Percentiles rank a stretch among this genome's conserved stretches.
Evolutionary conservation across 2,329 filamentous ascomycete species (phyloP).

Genomic region (Xylariaceae sp.): DNA sequence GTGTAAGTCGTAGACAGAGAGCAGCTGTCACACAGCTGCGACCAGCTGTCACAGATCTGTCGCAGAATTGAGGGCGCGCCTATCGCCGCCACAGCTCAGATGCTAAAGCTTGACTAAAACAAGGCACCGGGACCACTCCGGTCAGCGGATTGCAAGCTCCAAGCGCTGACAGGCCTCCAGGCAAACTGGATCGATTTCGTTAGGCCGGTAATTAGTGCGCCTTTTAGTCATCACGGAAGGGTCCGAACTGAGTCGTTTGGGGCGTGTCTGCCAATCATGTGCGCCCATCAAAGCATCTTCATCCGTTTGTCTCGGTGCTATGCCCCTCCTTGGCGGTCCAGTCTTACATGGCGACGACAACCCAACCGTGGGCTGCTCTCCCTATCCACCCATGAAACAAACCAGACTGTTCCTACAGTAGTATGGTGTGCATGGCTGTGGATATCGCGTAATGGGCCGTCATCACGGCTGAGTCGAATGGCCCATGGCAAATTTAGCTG

Average conservation of each 20-base stretch:
- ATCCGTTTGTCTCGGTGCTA: constrained; percentile 1
- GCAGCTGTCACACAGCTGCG: too few relatives aligned
- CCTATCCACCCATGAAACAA: constrained; percentile 28
- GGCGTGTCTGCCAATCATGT: constrained; percentile 5
- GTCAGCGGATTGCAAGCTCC: background rate
- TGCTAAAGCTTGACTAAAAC: too few relatives aligned
- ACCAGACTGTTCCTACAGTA: constrained; percentile 21
- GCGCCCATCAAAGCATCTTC: constrained; percentile 30
- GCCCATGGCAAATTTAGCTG: background rate
- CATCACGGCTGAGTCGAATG: constrained; percentile 17
- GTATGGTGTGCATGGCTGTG: background rate
- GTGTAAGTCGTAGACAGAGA: too few relatives aligned
- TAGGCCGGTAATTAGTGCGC: background rate
- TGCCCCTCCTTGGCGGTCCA: background rate
- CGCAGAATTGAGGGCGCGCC: too few relatives aligned
- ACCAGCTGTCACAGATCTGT: too few relatives aligned
- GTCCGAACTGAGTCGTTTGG: constrained; percentile 12
- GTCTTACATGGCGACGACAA: background rate
- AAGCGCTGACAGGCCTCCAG: background rate
- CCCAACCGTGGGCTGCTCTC: background rate
- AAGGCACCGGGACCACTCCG: background rate
- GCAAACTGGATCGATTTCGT: too few relatives aligned
- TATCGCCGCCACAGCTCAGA: too few relatives aligned
- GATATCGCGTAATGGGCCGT: constrained; percentile 17
- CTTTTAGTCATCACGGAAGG: background rate